Evolutionary conservation across 306 rosid genomes (phyloP).

Genomic region (Phaseolus lunatus): DNA sequence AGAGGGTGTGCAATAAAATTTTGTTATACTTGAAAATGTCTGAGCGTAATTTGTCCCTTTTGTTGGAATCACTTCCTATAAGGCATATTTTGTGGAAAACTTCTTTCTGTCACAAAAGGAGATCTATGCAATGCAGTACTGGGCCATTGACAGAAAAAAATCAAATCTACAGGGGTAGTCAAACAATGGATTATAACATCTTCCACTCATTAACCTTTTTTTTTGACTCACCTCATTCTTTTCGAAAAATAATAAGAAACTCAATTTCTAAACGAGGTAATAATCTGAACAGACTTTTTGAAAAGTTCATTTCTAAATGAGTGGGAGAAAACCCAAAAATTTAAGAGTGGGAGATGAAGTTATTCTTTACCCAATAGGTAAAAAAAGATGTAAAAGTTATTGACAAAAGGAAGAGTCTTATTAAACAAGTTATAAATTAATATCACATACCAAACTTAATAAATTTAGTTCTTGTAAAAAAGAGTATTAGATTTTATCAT

Average conservation of each 20-base stretch:
- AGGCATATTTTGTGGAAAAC: not conserved
- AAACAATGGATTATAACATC: not conserved
- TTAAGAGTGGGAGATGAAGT: not conserved
- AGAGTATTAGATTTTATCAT: no score
- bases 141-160: not conserved
- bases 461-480: no score
- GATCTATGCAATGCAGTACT: not conserved
- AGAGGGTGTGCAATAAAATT: not conserved
- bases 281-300: no score
- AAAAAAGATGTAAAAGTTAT: no score
- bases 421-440: not conserved
- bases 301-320: no score
- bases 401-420: not conserved
- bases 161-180: not conserved
- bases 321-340: no score
- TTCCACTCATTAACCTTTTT: no score
- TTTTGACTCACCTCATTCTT: no score
- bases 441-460: no score
- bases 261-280: no score
- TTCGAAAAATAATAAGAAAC: no score
- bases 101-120: not conserved
- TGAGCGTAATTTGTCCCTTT: not conserved
- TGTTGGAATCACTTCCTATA: not conserved
- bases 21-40: not conserved
- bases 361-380: no score